These are phyloP conservation scores for Zasmidium cellare DNA, from an alignment of 2,329 filamentous ascomycete genomes.

Conservation along the genomic window DNA sequence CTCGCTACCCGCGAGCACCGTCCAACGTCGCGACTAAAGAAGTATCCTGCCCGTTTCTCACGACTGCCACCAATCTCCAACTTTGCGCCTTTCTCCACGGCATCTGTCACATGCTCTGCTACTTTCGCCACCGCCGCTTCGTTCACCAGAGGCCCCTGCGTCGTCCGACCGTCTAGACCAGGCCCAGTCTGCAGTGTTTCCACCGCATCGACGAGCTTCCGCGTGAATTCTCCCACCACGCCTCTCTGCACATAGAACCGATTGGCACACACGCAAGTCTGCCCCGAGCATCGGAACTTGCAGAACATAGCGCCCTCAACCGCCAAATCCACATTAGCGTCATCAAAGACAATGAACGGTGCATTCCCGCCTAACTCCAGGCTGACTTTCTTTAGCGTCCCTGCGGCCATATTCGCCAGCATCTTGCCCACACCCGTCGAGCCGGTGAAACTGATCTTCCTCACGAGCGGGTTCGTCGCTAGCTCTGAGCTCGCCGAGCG, in stretches of 20 bases:
- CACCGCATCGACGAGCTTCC: constrained; percentile 47
- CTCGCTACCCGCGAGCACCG: constrained; percentile 40
- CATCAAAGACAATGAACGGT: constrained; percentile 31
- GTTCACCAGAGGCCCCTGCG: constrained; percentile 84
- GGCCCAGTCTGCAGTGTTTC: constrained; percentile 70
- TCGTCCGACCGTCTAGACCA: constrained; percentile 66
- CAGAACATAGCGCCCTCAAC: constrained; percentile 22
- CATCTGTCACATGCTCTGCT: constrained; percentile 74
- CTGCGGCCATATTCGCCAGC: constrained; percentile 20
- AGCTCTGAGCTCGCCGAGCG: constrained; percentile 9
- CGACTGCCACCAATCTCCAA: constrained; percentile 17
- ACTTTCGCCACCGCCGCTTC: constrained; percentile 76
- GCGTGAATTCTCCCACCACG: constrained; percentile 52
- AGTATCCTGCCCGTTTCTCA: constrained; percentile 15
- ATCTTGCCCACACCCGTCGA: constrained; percentile 29
- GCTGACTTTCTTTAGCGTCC: constrained; percentile 23
- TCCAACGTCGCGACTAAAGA: constrained; percentile 39
- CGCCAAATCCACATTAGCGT: constrained; percentile 27
- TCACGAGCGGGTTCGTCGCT: constrained; percentile 16
- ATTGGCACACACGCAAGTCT: constrained; percentile 52
- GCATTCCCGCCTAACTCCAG: constrained; percentile 32
- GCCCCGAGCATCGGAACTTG: constrained; percentile 28
- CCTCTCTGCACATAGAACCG: constrained; percentile 74
- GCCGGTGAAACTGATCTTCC: constrained; percentile 32
- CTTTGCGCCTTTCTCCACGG: constrained; percentile 56